Percentiles rank a stretch among this genome's conserved stretches.
Conservation (phyloP, 2,329 filamentous ascomycete genomes). For the Fusarium miscanthi region DNA sequence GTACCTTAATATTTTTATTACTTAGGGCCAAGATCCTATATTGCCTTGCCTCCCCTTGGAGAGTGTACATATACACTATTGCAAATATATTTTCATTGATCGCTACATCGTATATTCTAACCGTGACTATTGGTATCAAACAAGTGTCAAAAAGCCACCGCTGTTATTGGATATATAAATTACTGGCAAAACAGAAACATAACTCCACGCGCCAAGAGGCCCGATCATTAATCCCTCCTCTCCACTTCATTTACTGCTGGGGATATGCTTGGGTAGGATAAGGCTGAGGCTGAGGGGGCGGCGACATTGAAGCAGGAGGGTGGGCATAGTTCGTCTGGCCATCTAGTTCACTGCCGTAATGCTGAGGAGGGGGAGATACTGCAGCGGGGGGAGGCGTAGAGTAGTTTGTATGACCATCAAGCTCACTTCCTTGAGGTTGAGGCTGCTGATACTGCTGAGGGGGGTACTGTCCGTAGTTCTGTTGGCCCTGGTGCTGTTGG, state of each 20-base stretch:
- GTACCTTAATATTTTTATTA: too few relatives aligned
- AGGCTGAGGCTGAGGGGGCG: conserved; percentile 36
- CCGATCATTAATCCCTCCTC: background rate
- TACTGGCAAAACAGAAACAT: background rate
- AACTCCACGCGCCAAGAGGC: conserved; percentile 9
- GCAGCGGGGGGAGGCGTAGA: conserved; percentile 23
- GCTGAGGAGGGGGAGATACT: conserved; percentile 5
- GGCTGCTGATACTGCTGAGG: conserved; percentile 40
- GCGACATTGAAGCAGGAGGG: conserved; percentile 23
- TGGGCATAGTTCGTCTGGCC: conserved; percentile 30
- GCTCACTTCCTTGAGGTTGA: conserved; percentile 27
- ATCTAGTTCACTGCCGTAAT: conserved; percentile 31
- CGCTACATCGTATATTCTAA: background rate
- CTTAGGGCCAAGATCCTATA: too few relatives aligned
- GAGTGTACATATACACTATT: too few relatives aligned
- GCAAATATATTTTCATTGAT: background rate
- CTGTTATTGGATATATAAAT: conserved; percentile 12
- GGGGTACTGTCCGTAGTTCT: conserved; percentile 36
- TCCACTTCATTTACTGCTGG: conserved; percentile 3
- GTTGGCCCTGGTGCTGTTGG: conserved; percentile 31
- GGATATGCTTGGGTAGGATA: conserved; percentile 15
- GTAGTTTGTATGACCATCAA: conserved; percentile 30
- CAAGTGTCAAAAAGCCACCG: background rate
- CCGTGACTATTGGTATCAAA: background rate
- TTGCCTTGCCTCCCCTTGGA: too few relatives aligned